A percentile compares a stretch with the other conserved stretches of the same genome.
Conservation (phyloP, 352 stramenopile species). For the Globisporangium canariense region DNA sequence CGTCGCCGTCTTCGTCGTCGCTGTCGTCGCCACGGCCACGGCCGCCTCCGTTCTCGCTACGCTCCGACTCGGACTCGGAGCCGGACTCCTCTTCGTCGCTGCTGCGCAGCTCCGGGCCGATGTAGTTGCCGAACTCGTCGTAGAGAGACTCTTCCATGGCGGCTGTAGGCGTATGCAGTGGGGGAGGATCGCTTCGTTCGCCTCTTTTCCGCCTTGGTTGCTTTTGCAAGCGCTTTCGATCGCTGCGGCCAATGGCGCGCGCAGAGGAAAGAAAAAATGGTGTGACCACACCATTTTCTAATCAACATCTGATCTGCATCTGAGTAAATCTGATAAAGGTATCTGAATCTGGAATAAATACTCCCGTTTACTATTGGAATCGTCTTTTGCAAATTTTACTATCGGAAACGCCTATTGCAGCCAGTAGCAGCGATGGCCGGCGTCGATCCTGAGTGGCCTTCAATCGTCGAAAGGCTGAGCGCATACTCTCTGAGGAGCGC, state of each 20-base stretch:
- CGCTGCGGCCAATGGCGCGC: not conserved
- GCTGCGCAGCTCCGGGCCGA: conserved; percentile 94
- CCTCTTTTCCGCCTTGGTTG: not conserved
- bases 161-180: not conserved
- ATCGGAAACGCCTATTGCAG: too few species aligned
- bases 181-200: not conserved
- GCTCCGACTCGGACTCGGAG: conserved; percentile 47
- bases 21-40: conserved; percentile 29
- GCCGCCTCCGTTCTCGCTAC: conserved; percentile 14
- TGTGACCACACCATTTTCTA: too few species aligned
- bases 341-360: too few species aligned
- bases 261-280: too few species aligned
- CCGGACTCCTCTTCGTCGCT: conserved; percentile 66
- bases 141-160: conserved; percentile 96
- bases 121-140: conserved; percentile 99
- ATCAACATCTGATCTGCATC: too few species aligned
- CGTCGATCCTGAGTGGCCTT: too few species aligned
- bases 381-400: too few species aligned
- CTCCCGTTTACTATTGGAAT: too few species aligned
- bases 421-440: too few species aligned
- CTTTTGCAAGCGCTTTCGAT: conserved; percentile 4
- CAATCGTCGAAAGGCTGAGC: too few species aligned
- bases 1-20: conserved; percentile 35
- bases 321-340: too few species aligned
- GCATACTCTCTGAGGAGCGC: too few species aligned